A percentile compares a stretch with the other conserved stretches of the same genome.
Conservation (phyloP, 108 stramenopile species). For the Mayamaea pseudoterrestris region DNA sequence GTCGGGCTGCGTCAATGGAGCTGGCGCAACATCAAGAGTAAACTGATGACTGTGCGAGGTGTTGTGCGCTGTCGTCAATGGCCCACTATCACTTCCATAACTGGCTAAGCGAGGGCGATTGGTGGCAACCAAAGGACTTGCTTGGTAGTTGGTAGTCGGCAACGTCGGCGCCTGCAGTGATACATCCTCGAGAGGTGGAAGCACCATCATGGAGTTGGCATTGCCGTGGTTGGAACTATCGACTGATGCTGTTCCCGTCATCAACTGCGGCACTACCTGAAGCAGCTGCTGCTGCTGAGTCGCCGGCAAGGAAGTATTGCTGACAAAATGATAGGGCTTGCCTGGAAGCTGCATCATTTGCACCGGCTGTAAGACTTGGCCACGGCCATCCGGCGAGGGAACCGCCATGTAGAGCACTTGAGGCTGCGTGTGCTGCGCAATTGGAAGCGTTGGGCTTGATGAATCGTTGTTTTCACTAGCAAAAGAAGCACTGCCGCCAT, state of each 20-base stretch:
- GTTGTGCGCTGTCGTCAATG: neutral
- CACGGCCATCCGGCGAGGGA: constrained; percentile 74
- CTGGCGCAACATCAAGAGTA: neutral
- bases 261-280: neutral
- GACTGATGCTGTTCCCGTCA: neutral
- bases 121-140: too few species aligned
- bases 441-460: neutral
- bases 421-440: constrained; percentile 15
- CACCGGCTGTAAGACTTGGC: constrained; percentile 69
- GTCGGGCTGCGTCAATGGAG: neutral
- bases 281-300: neutral
- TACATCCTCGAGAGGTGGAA: too few species aligned
- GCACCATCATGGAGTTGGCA: neutral
- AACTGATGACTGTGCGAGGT: neutral
- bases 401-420: constrained; percentile 88
- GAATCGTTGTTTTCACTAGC: too few species aligned
- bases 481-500: neutral
- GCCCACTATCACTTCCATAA: neutral
- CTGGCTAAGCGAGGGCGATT: too few species aligned
- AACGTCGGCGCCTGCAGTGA: too few species aligned
- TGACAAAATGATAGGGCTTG: constrained; percentile 26
- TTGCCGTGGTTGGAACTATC: too few species aligned
- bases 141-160: too few species aligned
- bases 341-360: constrained; percentile 51
- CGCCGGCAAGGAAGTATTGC: neutral